phyloP scores from a whole-genome alignment of 106 monocot species.

The Dioscorea zingiberensis region DNA sequence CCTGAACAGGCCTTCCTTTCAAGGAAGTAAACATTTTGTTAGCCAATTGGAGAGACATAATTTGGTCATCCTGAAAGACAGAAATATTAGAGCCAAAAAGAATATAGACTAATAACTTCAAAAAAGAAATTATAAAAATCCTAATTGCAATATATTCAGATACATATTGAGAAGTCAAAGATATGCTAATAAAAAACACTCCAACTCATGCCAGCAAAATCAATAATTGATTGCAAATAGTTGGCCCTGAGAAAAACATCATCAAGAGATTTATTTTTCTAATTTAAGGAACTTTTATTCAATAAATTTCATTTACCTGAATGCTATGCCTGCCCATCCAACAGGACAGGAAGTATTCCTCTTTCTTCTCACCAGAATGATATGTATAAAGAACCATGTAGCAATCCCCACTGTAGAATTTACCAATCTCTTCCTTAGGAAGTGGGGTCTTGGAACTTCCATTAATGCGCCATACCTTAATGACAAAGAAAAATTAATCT shows the following conservation, averaged over 20 bases:
- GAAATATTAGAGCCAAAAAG: too few species aligned
- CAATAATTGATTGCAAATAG: too few species aligned
- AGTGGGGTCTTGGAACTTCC: conserved; percentile 80
- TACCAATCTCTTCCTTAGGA: conserved; percentile 77
- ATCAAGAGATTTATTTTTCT: too few species aligned
- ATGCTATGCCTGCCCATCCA: conserved; percentile 91
- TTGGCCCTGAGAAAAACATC: too few species aligned
- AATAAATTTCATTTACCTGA: conserved; percentile 37
- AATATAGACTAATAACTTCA: too few species aligned
- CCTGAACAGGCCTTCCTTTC: conserved; percentile 87
- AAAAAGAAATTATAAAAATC: too few species aligned
- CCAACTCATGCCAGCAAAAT: too few species aligned
- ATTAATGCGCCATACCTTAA: conserved; percentile 71
- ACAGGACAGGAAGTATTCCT: conserved; percentile 79
- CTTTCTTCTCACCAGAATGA: conserved; percentile 83
- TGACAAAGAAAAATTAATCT: not conserved
- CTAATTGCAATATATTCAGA: too few species aligned
- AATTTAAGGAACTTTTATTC: too few species aligned
- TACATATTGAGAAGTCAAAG: too few species aligned
- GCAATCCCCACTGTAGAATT: conserved; percentile 94
- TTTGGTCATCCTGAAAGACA: conserved; percentile 72
- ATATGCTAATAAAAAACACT: too few species aligned
- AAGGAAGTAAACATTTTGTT: conserved; percentile 83
- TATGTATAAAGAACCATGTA: conserved; percentile 91
- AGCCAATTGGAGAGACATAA: conserved; percentile 67